A percentile compares a stretch with the other conserved stretches of the same genome.
Evolutionary conservation across 78 protist genomes (phyloP).

Genomic region (Anaeramoeba ignava): DNA sequence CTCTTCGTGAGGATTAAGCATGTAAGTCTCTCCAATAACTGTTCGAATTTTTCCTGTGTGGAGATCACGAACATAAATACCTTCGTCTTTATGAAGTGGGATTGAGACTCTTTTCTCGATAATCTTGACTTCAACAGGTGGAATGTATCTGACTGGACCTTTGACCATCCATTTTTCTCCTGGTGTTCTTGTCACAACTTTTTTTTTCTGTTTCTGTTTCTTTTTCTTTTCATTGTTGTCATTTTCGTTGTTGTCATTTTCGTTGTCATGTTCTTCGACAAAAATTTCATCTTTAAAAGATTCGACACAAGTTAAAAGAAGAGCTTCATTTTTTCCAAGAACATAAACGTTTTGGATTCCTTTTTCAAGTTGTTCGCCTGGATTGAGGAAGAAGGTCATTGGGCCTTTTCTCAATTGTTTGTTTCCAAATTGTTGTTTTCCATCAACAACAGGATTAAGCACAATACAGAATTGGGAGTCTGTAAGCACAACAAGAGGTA

Average conservation of each 20-base stretch:
- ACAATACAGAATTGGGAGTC: conserved; percentile 68
- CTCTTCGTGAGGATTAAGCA: conserved; percentile 61
- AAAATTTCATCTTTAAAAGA: conserved; percentile 21
- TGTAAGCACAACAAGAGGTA: conserved; percentile 44
- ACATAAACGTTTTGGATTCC: conserved; percentile 48
- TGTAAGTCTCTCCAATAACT: conserved; percentile 55
- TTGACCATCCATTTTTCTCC: conserved; percentile 60
- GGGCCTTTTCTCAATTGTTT: conserved; percentile 47
- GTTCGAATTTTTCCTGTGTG: conserved; percentile 59
- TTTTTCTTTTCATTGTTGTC: too few relatives aligned
- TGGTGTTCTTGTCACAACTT: conserved; percentile 32
- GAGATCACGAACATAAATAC: too few relatives aligned
- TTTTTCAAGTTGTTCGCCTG: conserved; percentile 59
- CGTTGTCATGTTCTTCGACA: too few relatives aligned
- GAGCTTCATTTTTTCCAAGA: conserved; percentile 47
- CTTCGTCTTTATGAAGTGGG: conserved; percentile 58
- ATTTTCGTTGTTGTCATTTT: too few relatives aligned
- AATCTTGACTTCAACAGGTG: conserved; percentile 72
- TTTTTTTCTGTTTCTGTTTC: too few relatives aligned
- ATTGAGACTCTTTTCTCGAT: conserved; percentile 56
- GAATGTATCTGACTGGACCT: conserved; percentile 60
- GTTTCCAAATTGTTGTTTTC: conserved; percentile 40
- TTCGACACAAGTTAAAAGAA: conserved; percentile 41
- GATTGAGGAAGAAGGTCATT: conserved; percentile 55
- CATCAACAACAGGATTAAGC: conserved; percentile 38